Conservation (phyloP, 129 eudicot species). For the Gnaphalium uliginosum region DNA sequence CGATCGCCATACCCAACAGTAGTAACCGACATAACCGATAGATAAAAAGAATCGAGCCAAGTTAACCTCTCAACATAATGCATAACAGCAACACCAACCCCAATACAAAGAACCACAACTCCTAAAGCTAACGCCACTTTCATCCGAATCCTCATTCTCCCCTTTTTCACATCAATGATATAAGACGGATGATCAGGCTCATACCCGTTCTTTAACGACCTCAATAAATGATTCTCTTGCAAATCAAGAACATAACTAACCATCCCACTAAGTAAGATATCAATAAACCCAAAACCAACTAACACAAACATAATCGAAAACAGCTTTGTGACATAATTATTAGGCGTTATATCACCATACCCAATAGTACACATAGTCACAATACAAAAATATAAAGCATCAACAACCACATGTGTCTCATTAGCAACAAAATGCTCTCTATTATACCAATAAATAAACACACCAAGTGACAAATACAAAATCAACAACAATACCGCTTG, state of each 20-base stretch:
- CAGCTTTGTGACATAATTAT: constrained; percentile 54
- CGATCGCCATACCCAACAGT: constrained; percentile 96
- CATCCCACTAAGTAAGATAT: constrained; percentile 90
- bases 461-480: constrained; percentile 70
- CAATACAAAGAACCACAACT: constrained; percentile 87
- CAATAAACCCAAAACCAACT: constrained; percentile 90
- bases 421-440: constrained; percentile 54
- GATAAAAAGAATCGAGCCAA: constrained; percentile 85
- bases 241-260: constrained; percentile 89
- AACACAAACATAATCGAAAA: constrained; percentile 85
- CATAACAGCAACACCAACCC: constrained; percentile 78
- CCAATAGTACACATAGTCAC: constrained; percentile 99
- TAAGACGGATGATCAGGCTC: constrained; percentile 41
- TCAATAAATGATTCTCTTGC: constrained; percentile 81
- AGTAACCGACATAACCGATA: constrained; percentile 95
- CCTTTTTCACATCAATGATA: constrained; percentile 83
- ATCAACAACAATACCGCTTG: constrained; percentile 71
- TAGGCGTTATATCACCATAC: constrained; percentile 93
- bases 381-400: constrained; percentile 90
- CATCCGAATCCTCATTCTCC: constrained; percentile 95
- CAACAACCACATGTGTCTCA: constrained; percentile 85
- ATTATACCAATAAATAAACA: constrained; percentile 62
- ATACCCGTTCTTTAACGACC: constrained; percentile 42
- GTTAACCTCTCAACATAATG: constrained; percentile 75
- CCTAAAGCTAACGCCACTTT: constrained; percentile 89